Percentiles rank a stretch among this genome's conserved stretches.
These are phyloP conservation scores for Cadophora malorum DNA, from an alignment of 2,329 filamentous ascomycete species.

Conservation along the genomic window DNA sequence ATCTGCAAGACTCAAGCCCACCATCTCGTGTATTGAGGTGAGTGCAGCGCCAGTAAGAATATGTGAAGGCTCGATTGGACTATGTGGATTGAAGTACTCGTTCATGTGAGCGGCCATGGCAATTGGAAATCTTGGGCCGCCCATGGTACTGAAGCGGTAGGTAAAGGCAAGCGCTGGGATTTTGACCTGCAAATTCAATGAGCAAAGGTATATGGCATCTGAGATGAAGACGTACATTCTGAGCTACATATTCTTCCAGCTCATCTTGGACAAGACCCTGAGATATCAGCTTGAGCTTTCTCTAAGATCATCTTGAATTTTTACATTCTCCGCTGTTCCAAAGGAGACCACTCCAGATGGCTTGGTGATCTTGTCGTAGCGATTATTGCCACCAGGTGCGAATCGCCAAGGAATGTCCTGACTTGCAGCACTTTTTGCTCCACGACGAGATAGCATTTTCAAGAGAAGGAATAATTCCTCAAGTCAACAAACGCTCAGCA, in stretches of 20 bases:
- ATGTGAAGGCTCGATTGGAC: constrained; percentile 46
- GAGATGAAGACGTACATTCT: constrained; percentile 36
- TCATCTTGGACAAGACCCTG: constrained; percentile 49
- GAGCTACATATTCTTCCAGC: constrained; percentile 48
- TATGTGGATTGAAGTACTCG: constrained; percentile 48
- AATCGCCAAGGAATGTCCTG: constrained; percentile 33
- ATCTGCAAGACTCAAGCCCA: constrained; percentile 51
- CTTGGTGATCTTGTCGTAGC: constrained; percentile 33
- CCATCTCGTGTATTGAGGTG: constrained; percentile 51
- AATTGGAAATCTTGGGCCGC: constrained; percentile 47
- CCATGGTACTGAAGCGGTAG: constrained; percentile 50
- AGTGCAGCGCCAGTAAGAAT: constrained; percentile 51
- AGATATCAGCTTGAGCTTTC: background rate
- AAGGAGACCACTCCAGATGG: constrained; percentile 35
- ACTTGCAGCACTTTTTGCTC: constrained; percentile 20
- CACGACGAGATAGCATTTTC: constrained; percentile 49
- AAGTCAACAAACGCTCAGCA: background rate
- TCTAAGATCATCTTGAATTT: background rate
- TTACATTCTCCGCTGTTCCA: constrained; percentile 36
- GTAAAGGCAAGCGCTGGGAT: constrained; percentile 47
- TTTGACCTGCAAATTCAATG: constrained; percentile 35
- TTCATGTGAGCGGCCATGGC: constrained; percentile 52
- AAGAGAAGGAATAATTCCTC: constrained; percentile 59
- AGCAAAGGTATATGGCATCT: background rate
- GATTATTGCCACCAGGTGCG: constrained; percentile 29